phyloP scores from a whole-genome alignment of 2,329 filamentous ascomycete genomes.

The Aspergillus carbonarius region DNA sequence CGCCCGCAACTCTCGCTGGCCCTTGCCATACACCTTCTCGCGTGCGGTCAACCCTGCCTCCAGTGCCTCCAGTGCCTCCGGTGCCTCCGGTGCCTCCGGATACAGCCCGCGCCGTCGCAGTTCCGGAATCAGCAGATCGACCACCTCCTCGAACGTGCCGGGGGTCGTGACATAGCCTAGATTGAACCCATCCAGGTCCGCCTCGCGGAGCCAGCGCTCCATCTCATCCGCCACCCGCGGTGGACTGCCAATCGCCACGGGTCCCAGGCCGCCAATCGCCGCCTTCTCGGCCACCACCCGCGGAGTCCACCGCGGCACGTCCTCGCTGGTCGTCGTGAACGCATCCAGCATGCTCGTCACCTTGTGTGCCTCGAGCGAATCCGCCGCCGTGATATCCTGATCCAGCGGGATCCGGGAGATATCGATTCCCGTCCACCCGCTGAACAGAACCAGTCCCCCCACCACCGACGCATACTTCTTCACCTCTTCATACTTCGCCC shows the following conservation, averaged over 20 bases:
- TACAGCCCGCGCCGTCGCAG: slow-evolving; percentile 44
- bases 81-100: no score
- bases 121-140: slow-evolving; percentile 52
- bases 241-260: slow-evolving; percentile 49
- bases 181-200: slow-evolving; percentile 46
- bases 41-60: slow-evolving; percentile 47
- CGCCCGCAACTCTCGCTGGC: slow-evolving; percentile 55
- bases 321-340: slow-evolving; percentile 51
- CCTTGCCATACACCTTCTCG: slow-evolving; percentile 63
- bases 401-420: slow-evolving; percentile 58
- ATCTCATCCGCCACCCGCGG: slow-evolving; percentile 49
- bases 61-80: no score
- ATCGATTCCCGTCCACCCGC: slow-evolving; percentile 62
- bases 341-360: slow-evolving; percentile 52
- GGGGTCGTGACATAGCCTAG: slow-evolving; percentile 52
- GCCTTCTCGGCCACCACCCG: slow-evolving; percentile 48
- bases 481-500: slow-evolving; percentile 52
- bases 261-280: slow-evolving; percentile 51
- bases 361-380: slow-evolving; percentile 55
- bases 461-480: slow-evolving; percentile 55
- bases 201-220: slow-evolving; percentile 48
- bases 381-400: slow-evolving; percentile 55
- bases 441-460: slow-evolving; percentile 57
- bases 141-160: slow-evolving; percentile 54
- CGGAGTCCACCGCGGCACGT: slow-evolving; percentile 49